Conservation (phyloP, 2,329 filamentous ascomycete species). For the Polychaeton citri region DNA sequence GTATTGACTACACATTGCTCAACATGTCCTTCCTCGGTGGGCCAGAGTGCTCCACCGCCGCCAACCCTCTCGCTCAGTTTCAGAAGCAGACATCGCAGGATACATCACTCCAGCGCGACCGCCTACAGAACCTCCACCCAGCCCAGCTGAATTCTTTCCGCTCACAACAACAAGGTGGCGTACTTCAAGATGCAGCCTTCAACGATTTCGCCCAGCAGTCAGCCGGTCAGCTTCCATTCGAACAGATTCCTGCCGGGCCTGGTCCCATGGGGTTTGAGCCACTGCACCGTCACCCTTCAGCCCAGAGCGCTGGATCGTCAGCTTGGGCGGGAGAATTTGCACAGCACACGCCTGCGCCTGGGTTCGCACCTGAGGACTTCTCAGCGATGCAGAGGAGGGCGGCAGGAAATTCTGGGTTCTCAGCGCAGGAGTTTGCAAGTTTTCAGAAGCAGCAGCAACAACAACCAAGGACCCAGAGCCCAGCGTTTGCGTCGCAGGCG, state of each 20-base stretch:
- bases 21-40: conserved; percentile 90
- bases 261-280: conserved; percentile 27
- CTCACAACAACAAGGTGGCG: conserved; percentile 9
- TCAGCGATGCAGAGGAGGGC: conserved; percentile 8
- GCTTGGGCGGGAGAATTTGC: conserved; percentile 22
- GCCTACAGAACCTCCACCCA: conserved; percentile 36
- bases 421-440: conserved; percentile 70
- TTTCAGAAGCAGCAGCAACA: conserved; percentile 58
- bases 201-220: conserved; percentile 71
- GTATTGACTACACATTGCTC: neutral
- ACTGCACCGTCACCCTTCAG: conserved; percentile 11
- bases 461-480: conserved; percentile 28
- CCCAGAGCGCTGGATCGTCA: conserved; percentile 10
- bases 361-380: conserved; percentile 14
- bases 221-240: conserved; percentile 53
- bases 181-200: conserved; percentile 14
- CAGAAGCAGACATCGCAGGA: conserved; percentile 96
- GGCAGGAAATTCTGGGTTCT: conserved; percentile 41
- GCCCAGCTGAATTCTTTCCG: conserved; percentile 19
- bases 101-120: conserved; percentile 83
- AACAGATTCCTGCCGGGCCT: conserved; percentile 24
- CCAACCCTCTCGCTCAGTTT: conserved; percentile 93
- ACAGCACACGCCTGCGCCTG: conserved; percentile 9
- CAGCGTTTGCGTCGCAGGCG: conserved; percentile 40
- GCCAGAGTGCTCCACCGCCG: conserved; percentile 90